Evolutionary conservation across 2,329 filamentous ascomycete species (phyloP), one percentile per base, ranked within the genome.

Genomic region (Myriangium duriaei): DNA sequence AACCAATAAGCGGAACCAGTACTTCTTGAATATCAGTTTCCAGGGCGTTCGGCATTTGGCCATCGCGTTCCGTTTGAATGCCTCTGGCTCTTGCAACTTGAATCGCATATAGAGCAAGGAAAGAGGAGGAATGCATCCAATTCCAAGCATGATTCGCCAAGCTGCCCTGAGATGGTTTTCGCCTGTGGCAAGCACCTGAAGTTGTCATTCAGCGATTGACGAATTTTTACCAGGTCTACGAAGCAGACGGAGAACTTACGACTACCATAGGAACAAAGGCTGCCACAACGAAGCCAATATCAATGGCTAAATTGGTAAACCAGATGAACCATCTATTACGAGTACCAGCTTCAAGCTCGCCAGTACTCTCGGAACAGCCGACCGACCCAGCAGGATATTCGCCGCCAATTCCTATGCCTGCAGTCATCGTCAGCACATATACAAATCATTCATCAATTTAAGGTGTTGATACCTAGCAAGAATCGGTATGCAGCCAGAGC

Each of bases 371-470:
- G 3, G 85, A 83, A 35, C 76, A 81, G 2, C 80, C 81, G 1
- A 94, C 87, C 41, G 76, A 82, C 3, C 87, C 87, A 30, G 82
- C 81, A 1, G 81, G 82, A 50, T 86, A 87, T 58, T 88, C 81
- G 40, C 79, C 65, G 24, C 40, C 45, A 24, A 17, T 17, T 4
- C 11, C 56, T 10, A 61, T 56, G 2, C 58, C 69, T 10, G 30
- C 31, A 10, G 29, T 15, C n/a, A 34, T 11, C 26, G 19, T 58
- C 13, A 62, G 59, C 46, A 51, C 31, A 54, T 52, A n/a, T n/a
- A n/a, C n/a, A n/a, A n/a, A n/a, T n/a, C n/a, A n/a, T n/a, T n/a
- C n/a, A n/a, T n/a, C n/a, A n/a, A n/a, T n/a, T n/a, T n/a, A n/a
- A n/a, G n/a, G n/a, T n/a, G n/a, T n/a, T n/a, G n/a, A n/a, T n/a